phyloP scores from a whole-genome alignment of 78 protist species.

The Tieghemostelium lacteum region DNA sequence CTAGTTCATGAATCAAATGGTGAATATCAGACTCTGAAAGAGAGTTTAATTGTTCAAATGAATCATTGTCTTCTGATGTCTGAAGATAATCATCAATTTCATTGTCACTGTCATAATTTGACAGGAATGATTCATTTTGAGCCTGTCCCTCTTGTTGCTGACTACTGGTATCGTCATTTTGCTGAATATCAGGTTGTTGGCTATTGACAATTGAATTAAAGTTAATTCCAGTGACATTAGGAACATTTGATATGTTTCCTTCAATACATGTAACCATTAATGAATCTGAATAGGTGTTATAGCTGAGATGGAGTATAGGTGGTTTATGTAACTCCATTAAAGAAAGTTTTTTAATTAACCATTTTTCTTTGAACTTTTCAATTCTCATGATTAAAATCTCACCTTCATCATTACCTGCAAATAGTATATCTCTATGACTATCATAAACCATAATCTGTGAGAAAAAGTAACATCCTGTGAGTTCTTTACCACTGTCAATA shows the following conservation, averaged over 20 bases:
- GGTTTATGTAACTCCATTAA: slow-evolving; percentile 36
- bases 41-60: no score
- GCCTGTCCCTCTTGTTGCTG: not conserved
- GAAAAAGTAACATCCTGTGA: slow-evolving; percentile 10
- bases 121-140: not conserved
- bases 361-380: slow-evolving; percentile 6
- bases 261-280: slow-evolving; percentile 46
- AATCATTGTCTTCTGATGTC: no score
- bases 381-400: slow-evolving; percentile 15
- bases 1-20: slow-evolving; percentile 8
- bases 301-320: slow-evolving; percentile 25
- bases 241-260: slow-evolving; percentile 13
- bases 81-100: no score
- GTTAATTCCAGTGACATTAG: slow-evolving; percentile 55
- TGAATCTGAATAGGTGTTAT: slow-evolving; percentile 41
- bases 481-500: not conserved
- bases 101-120: no score
- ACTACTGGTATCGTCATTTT: not conserved
- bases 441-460: slow-evolving; percentile 50
- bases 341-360: slow-evolving; percentile 19
- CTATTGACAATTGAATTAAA: not conserved
- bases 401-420: slow-evolving; percentile 39
- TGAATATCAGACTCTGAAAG: no score
- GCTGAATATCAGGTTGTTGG: not conserved
- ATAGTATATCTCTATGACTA: slow-evolving; percentile 39